Evolutionary conservation across 208 protist species (phyloP).

Genomic region (Blechomonas ayalai): DNA sequence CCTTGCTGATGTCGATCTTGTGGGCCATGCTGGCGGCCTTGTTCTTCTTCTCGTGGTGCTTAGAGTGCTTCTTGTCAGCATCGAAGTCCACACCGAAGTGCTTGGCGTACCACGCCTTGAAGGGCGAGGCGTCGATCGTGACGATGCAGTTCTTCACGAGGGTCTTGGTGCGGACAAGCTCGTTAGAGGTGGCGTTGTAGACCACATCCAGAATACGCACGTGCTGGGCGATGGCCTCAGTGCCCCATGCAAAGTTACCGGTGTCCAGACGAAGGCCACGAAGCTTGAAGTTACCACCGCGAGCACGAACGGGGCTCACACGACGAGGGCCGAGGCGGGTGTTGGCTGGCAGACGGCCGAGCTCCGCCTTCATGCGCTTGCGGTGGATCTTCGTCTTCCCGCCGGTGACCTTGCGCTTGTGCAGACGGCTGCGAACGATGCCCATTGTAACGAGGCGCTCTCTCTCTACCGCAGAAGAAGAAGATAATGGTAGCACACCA

Average conservation of each 20-base stretch:
- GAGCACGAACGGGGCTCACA: conserved; percentile 93
- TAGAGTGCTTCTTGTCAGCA: conserved; percentile 71
- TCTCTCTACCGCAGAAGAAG: too few species aligned
- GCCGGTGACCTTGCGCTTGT: conserved; percentile 98
- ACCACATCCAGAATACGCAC: conserved; percentile 98
- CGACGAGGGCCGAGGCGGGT: conserved; percentile 94
- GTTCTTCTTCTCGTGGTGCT: conserved; percentile 32
- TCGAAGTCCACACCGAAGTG: conserved; percentile 96
- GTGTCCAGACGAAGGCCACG: conserved; percentile 97
- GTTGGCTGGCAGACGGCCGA: conserved; percentile 95
- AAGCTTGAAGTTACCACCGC: conserved; percentile 98
- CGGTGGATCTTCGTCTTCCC: conserved; percentile 91
- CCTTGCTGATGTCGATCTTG: conserved; percentile 75
- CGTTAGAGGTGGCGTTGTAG: conserved; percentile 99
- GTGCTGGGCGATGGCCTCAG: conserved; percentile 86
- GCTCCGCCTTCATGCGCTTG: conserved; percentile 96
- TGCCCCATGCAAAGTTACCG: conserved; percentile 98
- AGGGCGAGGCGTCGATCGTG: conserved; percentile 96
- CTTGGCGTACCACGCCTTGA: conserved; percentile 98
- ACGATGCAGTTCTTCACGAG: conserved; percentile 99
- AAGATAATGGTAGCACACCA: not conserved
- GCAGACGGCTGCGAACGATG: conserved; percentile 95
- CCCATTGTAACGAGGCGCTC: conserved; percentile 93
- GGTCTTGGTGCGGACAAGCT: conserved; percentile 99
- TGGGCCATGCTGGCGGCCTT: conserved; percentile 34